phyloP scores from a whole-genome alignment of 2,329 filamentous ascomycete species.

The Didymosphaeria variabile region DNA sequence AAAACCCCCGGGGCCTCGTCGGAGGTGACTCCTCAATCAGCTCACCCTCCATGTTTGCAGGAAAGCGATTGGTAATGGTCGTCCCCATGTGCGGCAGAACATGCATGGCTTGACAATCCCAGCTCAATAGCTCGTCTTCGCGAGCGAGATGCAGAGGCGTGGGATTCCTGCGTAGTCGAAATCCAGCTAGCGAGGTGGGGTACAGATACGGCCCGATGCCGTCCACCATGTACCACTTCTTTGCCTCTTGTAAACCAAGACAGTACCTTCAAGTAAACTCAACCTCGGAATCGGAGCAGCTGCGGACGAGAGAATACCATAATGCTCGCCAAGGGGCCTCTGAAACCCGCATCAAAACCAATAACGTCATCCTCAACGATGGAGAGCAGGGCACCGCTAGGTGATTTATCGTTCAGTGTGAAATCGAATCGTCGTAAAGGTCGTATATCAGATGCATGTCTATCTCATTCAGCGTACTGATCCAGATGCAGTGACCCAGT shows the following conservation, averaged over 20 bases:
- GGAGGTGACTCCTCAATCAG: background rate
- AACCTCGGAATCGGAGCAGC: background rate
- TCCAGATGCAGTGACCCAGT: conserved; percentile 18
- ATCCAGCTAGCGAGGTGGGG: conserved; percentile 4
- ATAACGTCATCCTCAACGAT: conserved; percentile 24
- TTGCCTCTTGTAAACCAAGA: background rate
- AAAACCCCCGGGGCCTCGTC: background rate
- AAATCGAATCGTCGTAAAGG: conserved; percentile 20
- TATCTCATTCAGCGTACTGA: background rate
- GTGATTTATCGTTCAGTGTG: conserved; percentile 20
- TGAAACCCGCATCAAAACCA: conserved; percentile 15
- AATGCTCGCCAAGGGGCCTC: conserved; percentile 17
- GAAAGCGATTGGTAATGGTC: conserved; percentile 7
- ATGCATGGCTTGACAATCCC: background rate
- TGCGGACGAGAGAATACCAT: background rate
- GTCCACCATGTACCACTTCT: background rate
- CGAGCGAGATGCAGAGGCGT: conserved; percentile 9
- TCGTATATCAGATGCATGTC: background rate
- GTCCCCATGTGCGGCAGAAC: background rate
- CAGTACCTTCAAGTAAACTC: background rate
- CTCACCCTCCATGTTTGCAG: background rate
- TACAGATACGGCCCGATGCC: background rate
- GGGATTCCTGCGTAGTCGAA: background rate
- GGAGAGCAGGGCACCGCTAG: background rate
- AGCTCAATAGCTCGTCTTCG: background rate